Base-by-base conservation (phyloP, 164 flowering plant genomes). In the Macadamia integrifolia region DNA sequence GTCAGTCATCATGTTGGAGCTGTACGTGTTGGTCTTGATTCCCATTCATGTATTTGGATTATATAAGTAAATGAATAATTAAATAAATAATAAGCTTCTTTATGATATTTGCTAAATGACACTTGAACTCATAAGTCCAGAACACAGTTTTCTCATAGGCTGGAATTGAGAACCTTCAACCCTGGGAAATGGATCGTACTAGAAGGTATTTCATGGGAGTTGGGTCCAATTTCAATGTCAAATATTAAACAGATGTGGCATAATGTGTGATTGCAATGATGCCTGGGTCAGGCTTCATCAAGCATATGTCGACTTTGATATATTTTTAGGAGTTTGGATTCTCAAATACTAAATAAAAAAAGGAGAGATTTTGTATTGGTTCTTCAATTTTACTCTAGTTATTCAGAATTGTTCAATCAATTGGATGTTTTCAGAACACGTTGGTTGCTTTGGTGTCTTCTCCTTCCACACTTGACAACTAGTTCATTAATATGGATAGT, bases 1-100 rank as follows among this genome's bases (percentile, higher is more conserved):
- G 87, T 85, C 35, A 86, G 75, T 64, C 81, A 84, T 73, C 98
- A 92, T 65, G 80, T 92, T 82, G 95, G 90, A 74, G 88, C 93
- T 60, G 98, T 90, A 82, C 42, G 85, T 74, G 14, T 5, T 61
- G 43, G 60, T 66, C 28, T 62, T 18, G 13, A 2, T 60, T 4
- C 3, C 43, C 18, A 18, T 62, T 60, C 40, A 40, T 66, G 60
- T 2, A 11, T 23, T 28, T 58, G 0, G 6, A 18, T 35, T 5
- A 35, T 35, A 35, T 35, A 2, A 35, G 23, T 23, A 35, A 35
- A 35, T 2, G 3, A 35, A 31, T 60, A 30, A 30, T 9, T 23
- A 23, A 23, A 23, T 23, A 23, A 60, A 18, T 28, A 11, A n/a
- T 1, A 6, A 18, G 11, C 30, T 60, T 10, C 49, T 49, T 28